phyloP scores from a whole-genome alignment of 192 early-diverging fungal species.

The Backusella sp. region DNA sequence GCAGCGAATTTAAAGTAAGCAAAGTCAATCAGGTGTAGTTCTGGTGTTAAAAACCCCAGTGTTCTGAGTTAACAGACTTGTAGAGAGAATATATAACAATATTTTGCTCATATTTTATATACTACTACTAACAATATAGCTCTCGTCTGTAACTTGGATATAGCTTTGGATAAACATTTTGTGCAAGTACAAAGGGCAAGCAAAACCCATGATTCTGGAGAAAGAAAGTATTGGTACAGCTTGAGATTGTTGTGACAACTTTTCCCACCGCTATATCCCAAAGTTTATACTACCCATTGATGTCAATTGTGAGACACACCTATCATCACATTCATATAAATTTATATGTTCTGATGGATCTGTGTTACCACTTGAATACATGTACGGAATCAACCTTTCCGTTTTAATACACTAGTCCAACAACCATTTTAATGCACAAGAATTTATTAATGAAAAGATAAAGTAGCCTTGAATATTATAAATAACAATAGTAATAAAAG shows the following conservation, averaged over 20 bases:
- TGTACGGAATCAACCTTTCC: neutral
- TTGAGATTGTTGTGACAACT: neutral
- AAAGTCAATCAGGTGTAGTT: neutral
- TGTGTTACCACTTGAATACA: neutral
- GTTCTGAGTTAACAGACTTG: neutral
- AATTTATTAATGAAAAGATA: neutral
- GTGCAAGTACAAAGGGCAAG: too few species aligned
- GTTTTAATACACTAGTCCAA: neutral
- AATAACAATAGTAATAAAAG: neutral
- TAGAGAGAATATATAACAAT: neutral
- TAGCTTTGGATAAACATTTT: too few species aligned
- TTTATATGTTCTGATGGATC: neutral
- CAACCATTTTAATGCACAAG: neutral
- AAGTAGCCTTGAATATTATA: neutral
- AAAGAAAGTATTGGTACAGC: neutral
- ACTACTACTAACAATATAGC: too few species aligned
- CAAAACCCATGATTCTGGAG: neutral
- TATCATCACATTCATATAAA: neutral
- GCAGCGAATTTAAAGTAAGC: neutral
- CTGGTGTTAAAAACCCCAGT: neutral
- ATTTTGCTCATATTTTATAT: too few species aligned
- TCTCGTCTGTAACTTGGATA: too few species aligned
- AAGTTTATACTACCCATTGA: neutral
- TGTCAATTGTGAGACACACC: neutral
- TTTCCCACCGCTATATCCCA: neutral